phyloP scores from a whole-genome alignment of 2,329 filamentous ascomycete species.

The Zasmidium citrigriseum region DNA sequence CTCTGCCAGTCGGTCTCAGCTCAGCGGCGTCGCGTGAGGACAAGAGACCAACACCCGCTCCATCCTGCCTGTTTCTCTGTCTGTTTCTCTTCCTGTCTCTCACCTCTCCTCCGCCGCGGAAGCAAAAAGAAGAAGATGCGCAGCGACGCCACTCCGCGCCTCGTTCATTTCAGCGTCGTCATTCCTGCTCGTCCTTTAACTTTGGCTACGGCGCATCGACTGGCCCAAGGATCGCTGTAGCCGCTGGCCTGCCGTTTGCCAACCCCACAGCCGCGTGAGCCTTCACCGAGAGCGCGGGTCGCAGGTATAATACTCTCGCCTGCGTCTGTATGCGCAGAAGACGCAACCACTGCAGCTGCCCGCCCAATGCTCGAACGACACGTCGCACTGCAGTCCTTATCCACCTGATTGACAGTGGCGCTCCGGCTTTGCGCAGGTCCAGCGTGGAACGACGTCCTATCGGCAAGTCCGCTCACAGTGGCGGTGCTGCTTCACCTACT shows the following conservation, averaged over 20 bases:
- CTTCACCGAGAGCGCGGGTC: not conserved
- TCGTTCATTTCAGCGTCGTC: not conserved
- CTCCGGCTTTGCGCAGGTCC: not conserved
- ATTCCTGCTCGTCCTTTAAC: not conserved
- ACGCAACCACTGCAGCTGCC: not conserved
- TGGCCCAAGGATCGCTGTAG: not conserved
- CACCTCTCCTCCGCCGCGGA: not conserved
- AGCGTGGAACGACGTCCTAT: not conserved
- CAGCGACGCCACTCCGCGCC: not conserved
- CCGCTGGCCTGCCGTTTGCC: not conserved
- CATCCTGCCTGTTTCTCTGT: not conserved
- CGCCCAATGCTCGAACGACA: conserved; percentile 8
- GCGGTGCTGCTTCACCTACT: not conserved
- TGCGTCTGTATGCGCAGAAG: not conserved
- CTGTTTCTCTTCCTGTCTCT: not conserved
- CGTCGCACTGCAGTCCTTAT: conserved; percentile 6
- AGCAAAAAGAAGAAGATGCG: not conserved
- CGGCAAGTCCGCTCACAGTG: not conserved
- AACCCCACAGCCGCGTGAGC: not conserved
- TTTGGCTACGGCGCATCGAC: not conserved
- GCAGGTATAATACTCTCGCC: not conserved
- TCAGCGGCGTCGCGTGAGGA: conserved; percentile 7
- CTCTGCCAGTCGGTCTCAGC: conserved; percentile 1
- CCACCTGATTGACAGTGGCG: conserved; percentile 7
- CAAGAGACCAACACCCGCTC: not conserved